Evolutionary conservation across 495 filamentous ascomycete species (phyloP).

Genomic region (Talaromyces proteolyticus): DNA sequence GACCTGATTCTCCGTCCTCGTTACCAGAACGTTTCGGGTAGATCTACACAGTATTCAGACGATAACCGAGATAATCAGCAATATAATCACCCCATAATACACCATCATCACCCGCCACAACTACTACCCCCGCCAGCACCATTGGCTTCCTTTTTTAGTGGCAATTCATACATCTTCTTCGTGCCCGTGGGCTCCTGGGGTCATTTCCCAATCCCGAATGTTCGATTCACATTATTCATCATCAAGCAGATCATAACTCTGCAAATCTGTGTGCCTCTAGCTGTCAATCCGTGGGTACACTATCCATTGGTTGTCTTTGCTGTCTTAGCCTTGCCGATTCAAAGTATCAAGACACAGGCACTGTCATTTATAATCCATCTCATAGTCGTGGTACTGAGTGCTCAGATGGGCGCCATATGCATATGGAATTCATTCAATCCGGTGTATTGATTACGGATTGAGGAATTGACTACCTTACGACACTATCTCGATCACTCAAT

Average conservation of each 20-base stretch:
- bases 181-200: conserved; percentile 6
- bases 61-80: conserved; percentile 19
- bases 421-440: conserved; percentile 16
- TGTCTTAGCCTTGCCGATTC: conserved; percentile 39
- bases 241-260: conserved; percentile 49
- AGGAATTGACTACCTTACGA: not conserved
- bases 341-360: conserved; percentile 19
- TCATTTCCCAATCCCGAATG: conserved; percentile 19
- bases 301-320: conserved; percentile 59
- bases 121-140: conserved; percentile 53
- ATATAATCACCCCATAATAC: conserved; percentile 17
- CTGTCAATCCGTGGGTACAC: conserved; percentile 48
- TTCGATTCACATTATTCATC: conserved; percentile 44
- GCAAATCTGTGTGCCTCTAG: conserved; percentile 56
- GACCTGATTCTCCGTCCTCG: conserved; percentile 31
- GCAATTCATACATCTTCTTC: conserved; percentile 1
- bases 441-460: not conserved
- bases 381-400: conserved; percentile 21
- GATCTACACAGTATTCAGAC: conserved; percentile 15
- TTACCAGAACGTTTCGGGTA: conserved; percentile 18
- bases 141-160: conserved; percentile 10
- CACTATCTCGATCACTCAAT: too few relatives aligned
- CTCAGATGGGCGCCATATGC: conserved; percentile 28
- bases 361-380: conserved; percentile 24
- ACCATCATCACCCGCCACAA: conserved; percentile 27